phyloP scores from a whole-genome alignment of 805 yeast species.

The Tetrapisispora taiwanensis region DNA sequence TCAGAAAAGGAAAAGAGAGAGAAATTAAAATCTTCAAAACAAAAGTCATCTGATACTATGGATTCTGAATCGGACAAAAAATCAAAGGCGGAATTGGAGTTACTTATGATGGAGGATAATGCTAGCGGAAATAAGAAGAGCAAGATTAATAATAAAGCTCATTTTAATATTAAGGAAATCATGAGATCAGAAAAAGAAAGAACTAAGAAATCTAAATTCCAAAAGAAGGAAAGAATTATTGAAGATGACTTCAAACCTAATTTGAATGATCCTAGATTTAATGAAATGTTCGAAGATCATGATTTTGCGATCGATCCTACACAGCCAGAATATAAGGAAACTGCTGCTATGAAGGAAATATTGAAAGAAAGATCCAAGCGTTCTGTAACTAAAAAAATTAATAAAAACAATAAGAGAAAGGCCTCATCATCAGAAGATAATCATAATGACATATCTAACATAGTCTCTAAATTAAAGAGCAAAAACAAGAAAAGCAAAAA shows the following conservation, averaged over 20 bases:
- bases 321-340: conserved; percentile 78
- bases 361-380: conserved; percentile 64
- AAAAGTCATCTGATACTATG: conserved; percentile 2
- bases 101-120: conserved; percentile 45
- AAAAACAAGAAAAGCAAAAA: conserved; percentile 23
- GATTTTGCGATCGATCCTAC: conserved; percentile 93
- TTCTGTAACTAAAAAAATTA: conserved; percentile 20
- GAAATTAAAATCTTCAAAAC: conserved; percentile 24
- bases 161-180: conserved; percentile 72
- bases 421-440: conserved; percentile 3
- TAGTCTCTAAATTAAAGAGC: conserved; percentile 44
- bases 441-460: conserved; percentile 14
- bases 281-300: conserved; percentile 71
- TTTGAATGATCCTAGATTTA: conserved; percentile 75
- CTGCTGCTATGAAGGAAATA: conserved; percentile 76
- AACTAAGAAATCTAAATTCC: conserved; percentile 38
- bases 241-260: conserved; percentile 57
- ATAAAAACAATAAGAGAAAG: conserved; percentile 14
- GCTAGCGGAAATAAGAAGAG: conserved; percentile 27
- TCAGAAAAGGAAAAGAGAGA: conserved; percentile 44
- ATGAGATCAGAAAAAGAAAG: conserved; percentile 62
- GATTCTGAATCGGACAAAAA: conserved; percentile 28
- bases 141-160: conserved; percentile 37
- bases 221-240: conserved; percentile 39
- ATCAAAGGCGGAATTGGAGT: conserved; percentile 50